Conservation (phyloP, 768 basidiomycete genomes). For the Tylopilus plumbeoviolaceoides region DNA sequence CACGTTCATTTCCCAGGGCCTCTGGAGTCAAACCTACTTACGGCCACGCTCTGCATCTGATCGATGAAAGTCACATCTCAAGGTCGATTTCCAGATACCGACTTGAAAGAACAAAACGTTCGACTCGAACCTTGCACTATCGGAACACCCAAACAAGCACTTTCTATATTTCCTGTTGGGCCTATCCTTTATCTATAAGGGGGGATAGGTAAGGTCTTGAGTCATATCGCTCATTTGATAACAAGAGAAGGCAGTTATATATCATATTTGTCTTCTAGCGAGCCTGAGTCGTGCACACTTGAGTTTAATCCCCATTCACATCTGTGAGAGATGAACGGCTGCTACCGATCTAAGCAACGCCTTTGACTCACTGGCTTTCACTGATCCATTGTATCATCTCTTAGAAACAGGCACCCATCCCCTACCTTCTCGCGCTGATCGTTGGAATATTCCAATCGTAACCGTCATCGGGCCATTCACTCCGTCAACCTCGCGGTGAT, state of each 20-base stretch:
- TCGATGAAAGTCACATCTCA: constrained; percentile 8
- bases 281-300: constrained; percentile 9
- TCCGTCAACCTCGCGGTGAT: constrained; percentile 3
- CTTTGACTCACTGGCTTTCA: constrained; percentile 3
- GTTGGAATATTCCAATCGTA: not conserved
- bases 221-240: constrained; percentile 15
- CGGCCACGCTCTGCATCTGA: constrained; percentile 1
- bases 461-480: not conserved
- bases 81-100: constrained; percentile 2
- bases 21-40: not conserved
- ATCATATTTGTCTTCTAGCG: not conserved
- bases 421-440: not conserved
- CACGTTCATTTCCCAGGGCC: not conserved
- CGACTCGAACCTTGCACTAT: constrained; percentile 2
- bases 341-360: not conserved
- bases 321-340: constrained; percentile 8
- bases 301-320: constrained; percentile 9
- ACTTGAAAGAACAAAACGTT: constrained; percentile 3
- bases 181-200: not conserved
- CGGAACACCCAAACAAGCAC: constrained; percentile 2
- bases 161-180: not conserved
- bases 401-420: not conserved
- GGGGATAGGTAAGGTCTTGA: constrained; percentile 6
- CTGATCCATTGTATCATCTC: not conserved
- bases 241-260: constrained; percentile 14